Conservation (phyloP, 2,329 filamentous ascomycete genomes). For the Delphinella strobiligena region DNA sequence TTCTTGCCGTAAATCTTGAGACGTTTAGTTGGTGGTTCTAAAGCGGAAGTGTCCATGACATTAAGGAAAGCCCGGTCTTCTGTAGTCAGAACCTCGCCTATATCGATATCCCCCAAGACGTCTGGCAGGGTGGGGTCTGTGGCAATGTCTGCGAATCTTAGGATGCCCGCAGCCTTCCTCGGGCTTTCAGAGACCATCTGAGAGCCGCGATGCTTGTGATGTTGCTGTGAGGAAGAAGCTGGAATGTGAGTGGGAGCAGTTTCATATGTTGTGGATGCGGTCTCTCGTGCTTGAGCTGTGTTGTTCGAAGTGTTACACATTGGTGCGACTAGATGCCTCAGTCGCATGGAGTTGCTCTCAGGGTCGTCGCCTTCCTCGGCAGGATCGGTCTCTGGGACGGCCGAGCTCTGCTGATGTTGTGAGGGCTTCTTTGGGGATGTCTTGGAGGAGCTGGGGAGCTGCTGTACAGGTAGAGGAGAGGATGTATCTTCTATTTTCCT, state of each 20-base stretch:
- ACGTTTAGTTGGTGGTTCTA: constrained; percentile 18
- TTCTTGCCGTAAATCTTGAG: constrained; percentile 14
- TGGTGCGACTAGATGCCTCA: no score
- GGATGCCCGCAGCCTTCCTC: constrained; percentile 18
- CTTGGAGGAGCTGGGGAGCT: neutral
- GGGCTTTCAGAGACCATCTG: constrained; percentile 17
- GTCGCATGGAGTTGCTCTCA: no score
- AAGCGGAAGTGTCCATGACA: constrained; percentile 16
- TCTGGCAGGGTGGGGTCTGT: constrained; percentile 14
- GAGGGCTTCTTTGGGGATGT: neutral
- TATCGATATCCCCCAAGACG: constrained; percentile 17
- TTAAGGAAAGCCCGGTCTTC: constrained; percentile 24
- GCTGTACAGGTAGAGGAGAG: neutral
- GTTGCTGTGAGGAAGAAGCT: neutral
- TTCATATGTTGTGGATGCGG: neutral
- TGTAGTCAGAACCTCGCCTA: constrained; percentile 24
- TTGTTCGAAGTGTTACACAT: no score
- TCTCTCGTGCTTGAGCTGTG: no score
- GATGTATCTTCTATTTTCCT: neutral
- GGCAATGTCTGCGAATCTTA: constrained; percentile 20
- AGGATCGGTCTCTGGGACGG: constrained; percentile 20
- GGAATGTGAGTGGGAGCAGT: neutral
- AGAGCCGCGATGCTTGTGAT: constrained; percentile 3
- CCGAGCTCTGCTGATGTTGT: constrained; percentile 2
- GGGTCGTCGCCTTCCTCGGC: neutral